Percentiles rank a stretch among this genome's conserved stretches.
These are phyloP conservation scores for Hippophae tibetana DNA, from an alignment of 306 rosid species.

Conservation along the genomic window DNA sequence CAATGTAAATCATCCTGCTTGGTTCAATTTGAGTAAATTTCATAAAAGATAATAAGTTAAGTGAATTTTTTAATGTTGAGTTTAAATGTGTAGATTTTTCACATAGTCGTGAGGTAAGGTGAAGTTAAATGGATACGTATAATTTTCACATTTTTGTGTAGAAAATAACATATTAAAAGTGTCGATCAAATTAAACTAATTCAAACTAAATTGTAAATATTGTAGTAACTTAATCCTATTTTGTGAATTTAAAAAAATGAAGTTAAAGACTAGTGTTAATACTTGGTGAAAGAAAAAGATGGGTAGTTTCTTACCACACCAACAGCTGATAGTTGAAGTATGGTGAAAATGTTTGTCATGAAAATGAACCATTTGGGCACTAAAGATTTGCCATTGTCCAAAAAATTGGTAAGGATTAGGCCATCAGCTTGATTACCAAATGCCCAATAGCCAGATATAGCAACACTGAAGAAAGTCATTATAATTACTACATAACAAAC, in stretches of 20 bases:
- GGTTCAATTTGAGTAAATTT: no score
- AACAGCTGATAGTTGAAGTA: constrained; percentile 60
- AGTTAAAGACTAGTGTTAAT: no score
- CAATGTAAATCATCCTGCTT: not conserved
- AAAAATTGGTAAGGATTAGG: constrained; percentile 44
- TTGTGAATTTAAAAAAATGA: no score
- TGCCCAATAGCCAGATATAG: constrained; percentile 77
- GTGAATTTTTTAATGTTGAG: not conserved
- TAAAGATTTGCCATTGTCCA: constrained; percentile 41
- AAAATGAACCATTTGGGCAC: constrained; percentile 63
- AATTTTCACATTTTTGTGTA: no score
- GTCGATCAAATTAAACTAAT: no score
- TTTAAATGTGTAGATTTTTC: no score
- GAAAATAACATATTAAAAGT: no score
- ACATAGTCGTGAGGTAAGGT: no score
- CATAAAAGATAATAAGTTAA: not conserved
- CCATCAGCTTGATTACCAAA: constrained; percentile 59
- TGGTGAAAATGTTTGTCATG: constrained; percentile 52
- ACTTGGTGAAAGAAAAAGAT: not conserved
- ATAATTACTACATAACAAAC: constrained; percentile 43
- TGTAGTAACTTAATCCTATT: no score
- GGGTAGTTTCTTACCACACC: constrained; percentile 38
- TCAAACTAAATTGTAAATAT: no score
- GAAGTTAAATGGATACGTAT: no score
- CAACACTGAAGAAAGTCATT: constrained; percentile 51